Conservation (phyloP, 2,329 filamentous ascomycete genomes). For the Epichloe scottii region DNA sequence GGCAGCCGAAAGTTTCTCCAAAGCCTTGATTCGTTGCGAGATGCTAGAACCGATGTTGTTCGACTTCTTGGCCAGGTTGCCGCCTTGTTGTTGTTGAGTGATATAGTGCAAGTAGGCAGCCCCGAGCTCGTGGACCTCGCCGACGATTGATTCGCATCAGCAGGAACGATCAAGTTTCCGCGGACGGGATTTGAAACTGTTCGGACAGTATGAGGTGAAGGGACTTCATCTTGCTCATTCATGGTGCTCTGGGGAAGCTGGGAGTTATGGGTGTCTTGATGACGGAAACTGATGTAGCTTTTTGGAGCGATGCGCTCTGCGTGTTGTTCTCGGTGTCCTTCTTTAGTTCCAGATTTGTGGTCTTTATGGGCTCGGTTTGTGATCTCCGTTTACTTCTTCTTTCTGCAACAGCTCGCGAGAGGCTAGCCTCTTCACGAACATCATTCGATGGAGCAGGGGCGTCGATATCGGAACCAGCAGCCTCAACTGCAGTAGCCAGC, state of each 20-base stretch:
- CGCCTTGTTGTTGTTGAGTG: conserved; percentile 34
- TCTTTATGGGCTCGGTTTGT: conserved; percentile 42
- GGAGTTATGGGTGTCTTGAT: conserved; percentile 73
- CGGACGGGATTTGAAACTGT: conserved; percentile 36
- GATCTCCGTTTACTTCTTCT: conserved; percentile 20
- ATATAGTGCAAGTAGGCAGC: conserved; percentile 43
- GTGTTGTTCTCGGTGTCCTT: conserved; percentile 78
- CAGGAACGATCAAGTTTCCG: conserved; percentile 31
- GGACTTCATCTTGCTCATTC: conserved; percentile 4
- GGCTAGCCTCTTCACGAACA: conserved; percentile 13
- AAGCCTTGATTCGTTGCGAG: conserved; percentile 83
- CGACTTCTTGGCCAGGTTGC: conserved; percentile 48
- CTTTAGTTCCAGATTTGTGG: conserved; percentile 21
- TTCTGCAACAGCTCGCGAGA: conserved; percentile 16
- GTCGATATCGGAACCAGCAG: background rate
- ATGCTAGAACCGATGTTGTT: conserved; percentile 75
- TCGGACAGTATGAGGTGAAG: conserved; percentile 23
- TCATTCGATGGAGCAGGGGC: conserved; percentile 3
- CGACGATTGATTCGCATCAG: conserved; percentile 33
- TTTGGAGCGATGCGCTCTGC: conserved; percentile 66
- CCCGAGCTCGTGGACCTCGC: conserved; percentile 45
- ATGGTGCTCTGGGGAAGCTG: conserved; percentile 31
- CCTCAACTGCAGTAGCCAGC: background rate
- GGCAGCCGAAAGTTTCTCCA: conserved; percentile 60
- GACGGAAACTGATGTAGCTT: conserved; percentile 69